Conservation (phyloP, 192 early-diverging fungal species). For the Chytriomyces hyalinus region DNA sequence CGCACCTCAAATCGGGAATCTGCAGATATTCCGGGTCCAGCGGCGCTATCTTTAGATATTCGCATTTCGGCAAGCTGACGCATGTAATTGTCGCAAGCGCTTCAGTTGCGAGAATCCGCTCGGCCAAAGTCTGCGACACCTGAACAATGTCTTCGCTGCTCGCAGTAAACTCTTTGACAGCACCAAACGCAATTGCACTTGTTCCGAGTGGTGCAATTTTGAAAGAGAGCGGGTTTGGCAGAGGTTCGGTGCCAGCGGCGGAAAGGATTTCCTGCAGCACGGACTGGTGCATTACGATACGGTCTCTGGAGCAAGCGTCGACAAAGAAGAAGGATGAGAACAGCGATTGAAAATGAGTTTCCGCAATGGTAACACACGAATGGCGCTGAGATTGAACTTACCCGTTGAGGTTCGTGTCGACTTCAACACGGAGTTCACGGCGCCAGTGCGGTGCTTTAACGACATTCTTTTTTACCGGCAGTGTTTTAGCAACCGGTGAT, state of each 20-base stretch:
- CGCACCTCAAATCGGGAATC: conserved; percentile 31
- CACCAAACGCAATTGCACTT: conserved; percentile 1
- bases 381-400: too few relatives aligned
- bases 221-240: conserved; percentile 28
- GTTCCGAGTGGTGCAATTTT: background rate
- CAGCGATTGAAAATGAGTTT: too few relatives aligned
- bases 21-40: conserved; percentile 24
- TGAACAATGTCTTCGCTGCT: background rate
- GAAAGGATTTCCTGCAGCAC: conserved; percentile 15
- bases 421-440: too few relatives aligned
- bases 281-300: background rate
- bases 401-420: too few relatives aligned
- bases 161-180: conserved; percentile 33
- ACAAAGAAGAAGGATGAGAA: too few relatives aligned
- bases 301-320: background rate
- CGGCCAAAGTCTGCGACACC: conserved; percentile 10
- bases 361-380: too few relatives aligned
- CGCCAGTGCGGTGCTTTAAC: too few relatives aligned
- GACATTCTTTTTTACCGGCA: too few relatives aligned
- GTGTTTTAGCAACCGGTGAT: too few relatives aligned
- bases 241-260: conserved; percentile 3
- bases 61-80: conserved; percentile 26
- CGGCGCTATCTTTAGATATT: conserved; percentile 31
- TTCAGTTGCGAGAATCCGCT: background rate
- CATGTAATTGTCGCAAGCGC: background rate